Conservation (phyloP, 2,329 filamentous ascomycete species). For the Lasiodiplodia sp. region DNA sequence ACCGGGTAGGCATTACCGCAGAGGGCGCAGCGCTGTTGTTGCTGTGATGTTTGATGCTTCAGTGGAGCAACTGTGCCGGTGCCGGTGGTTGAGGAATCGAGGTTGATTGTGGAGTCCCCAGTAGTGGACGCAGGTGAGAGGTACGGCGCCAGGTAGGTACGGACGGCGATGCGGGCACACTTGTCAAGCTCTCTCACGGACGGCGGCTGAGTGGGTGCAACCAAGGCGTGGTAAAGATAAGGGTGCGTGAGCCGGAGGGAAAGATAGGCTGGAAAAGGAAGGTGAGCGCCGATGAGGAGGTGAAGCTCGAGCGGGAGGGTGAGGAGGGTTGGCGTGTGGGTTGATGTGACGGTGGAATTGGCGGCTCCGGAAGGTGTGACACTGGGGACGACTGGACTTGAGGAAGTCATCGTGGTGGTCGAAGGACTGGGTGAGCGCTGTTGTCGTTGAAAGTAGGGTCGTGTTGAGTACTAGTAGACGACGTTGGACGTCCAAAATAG, state of each 20-base stretch:
- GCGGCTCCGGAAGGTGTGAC: background rate
- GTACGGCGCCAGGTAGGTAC: constrained; percentile 36
- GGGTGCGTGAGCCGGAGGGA: constrained; percentile 48
- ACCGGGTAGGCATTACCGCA: constrained; percentile 42
- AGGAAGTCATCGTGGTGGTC: background rate
- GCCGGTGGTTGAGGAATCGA: background rate
- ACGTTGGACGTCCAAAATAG: background rate
- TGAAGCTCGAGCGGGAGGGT: constrained; percentile 48
- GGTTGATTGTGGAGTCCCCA: no score
- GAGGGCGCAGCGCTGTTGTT: constrained; percentile 38
- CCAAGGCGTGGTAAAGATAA: constrained; percentile 40
- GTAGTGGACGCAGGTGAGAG: background rate
- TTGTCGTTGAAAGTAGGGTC: background rate
- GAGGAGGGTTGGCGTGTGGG: constrained; percentile 47
- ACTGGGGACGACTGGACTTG: background rate
- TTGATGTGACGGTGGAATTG: constrained; percentile 68
- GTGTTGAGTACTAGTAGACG: background rate
- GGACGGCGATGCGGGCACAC: constrained; percentile 43
- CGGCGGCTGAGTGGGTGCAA: constrained; percentile 33
- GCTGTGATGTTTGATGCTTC: background rate
- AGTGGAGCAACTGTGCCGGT: no score
- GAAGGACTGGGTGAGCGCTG: background rate
- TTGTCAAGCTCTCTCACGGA: constrained; percentile 30
- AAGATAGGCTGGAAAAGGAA: constrained; percentile 47
- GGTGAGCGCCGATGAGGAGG: constrained; percentile 41